Base-by-base conservation (phyloP, 768 basidiomycete genomes). In the Amanita thiersii region DNA sequence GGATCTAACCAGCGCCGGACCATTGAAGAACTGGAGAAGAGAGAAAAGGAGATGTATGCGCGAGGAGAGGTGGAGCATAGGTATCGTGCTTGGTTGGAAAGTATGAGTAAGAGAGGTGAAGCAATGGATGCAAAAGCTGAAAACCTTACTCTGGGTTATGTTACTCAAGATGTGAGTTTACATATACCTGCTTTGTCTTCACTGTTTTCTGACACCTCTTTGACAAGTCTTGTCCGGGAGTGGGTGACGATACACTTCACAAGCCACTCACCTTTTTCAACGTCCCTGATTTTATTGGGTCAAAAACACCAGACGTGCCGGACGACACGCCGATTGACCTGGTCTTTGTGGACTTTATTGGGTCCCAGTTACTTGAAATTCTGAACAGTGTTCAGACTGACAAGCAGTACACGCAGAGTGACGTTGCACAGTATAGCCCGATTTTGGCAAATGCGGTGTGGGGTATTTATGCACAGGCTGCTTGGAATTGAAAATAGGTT, bases 221-320 rank as follows among this genome's bases (percentile, higher is more conserved):
- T 33, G 14, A 37, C 45, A 41, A 78, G 83, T 62, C 73, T 1
- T 88, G 87, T 54, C 79, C 84, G 1, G 83, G 79, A 2, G 59
- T 75, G 6, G 88, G 86, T 2, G 87, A 90, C 54, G 88, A 90
- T 50, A 76, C 69, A 2, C 58, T 60, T 0, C 88, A 91, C 56
- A 50, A 61, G 1, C 75, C 85, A 2, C 55, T 84, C 39, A 70
- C 81, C 3, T 74, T 71, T 58, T 73, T 70, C 57, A 39, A 56
- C 3, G 46, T 62, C 2, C 82, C 81, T 0, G 66, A 70, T 51
- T 87, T 78, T 53, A 68, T 86, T 44, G 67, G 66, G 11, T 81
- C 79, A 0, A 57, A 64, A 19, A 55, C 73, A 2, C 80, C 83
- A 2, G 54, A 63, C 17, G 69, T 77, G 10, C 46, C 73, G 0